Evolutionary conservation across 2,329 filamentous ascomycete genomes (phyloP).

Genomic region (Epichloe brachyelytri): DNA sequence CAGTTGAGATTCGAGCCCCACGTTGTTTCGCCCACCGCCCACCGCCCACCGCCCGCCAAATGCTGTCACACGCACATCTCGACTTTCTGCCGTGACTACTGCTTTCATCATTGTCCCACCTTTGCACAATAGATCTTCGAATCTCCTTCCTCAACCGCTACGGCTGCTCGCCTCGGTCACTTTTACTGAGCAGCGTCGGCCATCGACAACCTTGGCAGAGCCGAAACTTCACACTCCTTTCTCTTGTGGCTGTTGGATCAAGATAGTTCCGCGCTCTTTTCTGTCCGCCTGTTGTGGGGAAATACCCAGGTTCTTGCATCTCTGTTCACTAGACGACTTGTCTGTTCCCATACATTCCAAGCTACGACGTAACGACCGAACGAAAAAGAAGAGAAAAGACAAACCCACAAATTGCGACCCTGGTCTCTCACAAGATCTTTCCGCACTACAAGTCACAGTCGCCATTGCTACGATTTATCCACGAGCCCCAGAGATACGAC

Average conservation of each 20-base stretch:
- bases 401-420: not conserved
- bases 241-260: not conserved
- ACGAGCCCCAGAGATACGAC: not conserved
- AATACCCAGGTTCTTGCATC: slow-evolving; percentile 1
- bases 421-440: not conserved
- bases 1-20: not conserved
- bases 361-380: slow-evolving; percentile 2
- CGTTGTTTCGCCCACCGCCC: slow-evolving; percentile 1
- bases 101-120: not conserved
- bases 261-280: not conserved
- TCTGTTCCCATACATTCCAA: not conserved
- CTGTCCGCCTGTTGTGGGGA: not conserved
- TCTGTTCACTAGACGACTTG: not conserved
- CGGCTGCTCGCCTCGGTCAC: not conserved
- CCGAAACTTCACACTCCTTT: not conserved
- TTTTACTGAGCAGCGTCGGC: not conserved
- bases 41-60: slow-evolving; percentile 1
- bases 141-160: not conserved
- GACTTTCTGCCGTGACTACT: not conserved
- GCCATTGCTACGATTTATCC: not conserved
- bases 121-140: not conserved
- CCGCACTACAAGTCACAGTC: not conserved
- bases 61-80: not conserved
- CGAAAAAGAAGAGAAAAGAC: not conserved
- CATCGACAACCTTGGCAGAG: not conserved